Percentiles rank a stretch among this genome's conserved stretches.
Evolutionary conservation across 371 early-diverging fungal genomes (phyloP).

Genomic region (Mitosporidium daphniae): DNA sequence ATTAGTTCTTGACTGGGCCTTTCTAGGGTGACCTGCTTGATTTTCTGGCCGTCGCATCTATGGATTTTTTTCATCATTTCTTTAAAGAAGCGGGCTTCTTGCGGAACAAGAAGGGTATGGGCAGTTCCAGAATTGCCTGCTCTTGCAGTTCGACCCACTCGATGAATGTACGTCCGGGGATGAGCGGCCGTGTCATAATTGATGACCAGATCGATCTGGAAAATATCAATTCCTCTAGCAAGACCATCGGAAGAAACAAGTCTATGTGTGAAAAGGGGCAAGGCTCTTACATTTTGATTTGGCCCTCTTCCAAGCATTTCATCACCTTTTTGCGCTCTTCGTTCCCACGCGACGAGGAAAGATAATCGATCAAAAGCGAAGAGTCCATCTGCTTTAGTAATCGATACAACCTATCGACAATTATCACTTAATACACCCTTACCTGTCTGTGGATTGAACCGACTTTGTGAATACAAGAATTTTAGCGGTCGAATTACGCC

Average conservation of each 20-base stretch:
- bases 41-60: too few relatives aligned
- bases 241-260: constrained; percentile 65
- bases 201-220: constrained; percentile 17
- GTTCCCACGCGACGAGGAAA: too few relatives aligned
- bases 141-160: constrained; percentile 88
- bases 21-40: too few relatives aligned
- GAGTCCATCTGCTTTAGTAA: constrained; percentile 35
- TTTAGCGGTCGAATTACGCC: constrained; percentile 6
- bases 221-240: constrained; percentile 71
- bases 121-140: too few relatives aligned
- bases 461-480: constrained; percentile 20
- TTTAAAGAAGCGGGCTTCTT: too few relatives aligned
- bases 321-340: constrained; percentile 21
- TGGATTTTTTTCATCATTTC: too few relatives aligned
- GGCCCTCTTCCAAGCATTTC: constrained; percentile 21
- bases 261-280: neutral
- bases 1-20: too few relatives aligned
- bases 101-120: too few relatives aligned
- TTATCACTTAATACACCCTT: constrained; percentile 20
- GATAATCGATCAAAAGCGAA: too few relatives aligned
- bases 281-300: constrained; percentile 13
- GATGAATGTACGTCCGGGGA: constrained; percentile 65
- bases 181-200: constrained; percentile 64
- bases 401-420: constrained; percentile 17
- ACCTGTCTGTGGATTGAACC: constrained; percentile 35